These are phyloP conservation scores for Ligustrum vulgare DNA, from an alignment of 257 asterid genomes.

Conservation along the genomic window DNA sequence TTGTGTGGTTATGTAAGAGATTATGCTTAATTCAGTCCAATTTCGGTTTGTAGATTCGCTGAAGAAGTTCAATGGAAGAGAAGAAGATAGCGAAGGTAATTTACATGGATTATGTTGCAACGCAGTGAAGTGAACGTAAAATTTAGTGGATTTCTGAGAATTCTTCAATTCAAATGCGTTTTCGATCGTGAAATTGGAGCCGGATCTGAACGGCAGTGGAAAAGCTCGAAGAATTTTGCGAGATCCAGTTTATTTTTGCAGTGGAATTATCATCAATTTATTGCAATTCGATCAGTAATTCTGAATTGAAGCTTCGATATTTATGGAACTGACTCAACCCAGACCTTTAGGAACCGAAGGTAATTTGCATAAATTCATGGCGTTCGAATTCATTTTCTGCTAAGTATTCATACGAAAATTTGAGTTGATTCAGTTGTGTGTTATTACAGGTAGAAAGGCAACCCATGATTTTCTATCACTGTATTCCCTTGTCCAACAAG, in stretches of 20 bases:
- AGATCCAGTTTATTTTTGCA: conserved; percentile 10
- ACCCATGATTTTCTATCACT: conserved; percentile 97
- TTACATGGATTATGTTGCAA: not conserved
- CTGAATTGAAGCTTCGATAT: conserved; percentile 9
- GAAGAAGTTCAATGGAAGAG: conserved; percentile 15
- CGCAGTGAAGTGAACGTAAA: conserved; percentile 18
- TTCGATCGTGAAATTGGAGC: conserved; percentile 40
- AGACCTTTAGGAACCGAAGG: conserved; percentile 64
- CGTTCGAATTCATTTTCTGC: not conserved
- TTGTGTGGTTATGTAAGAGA: conserved; percentile 25
- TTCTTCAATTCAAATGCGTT: conserved; percentile 26
- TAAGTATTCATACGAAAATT: not conserved
- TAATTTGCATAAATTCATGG: conserved; percentile 14
- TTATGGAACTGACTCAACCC: conserved; percentile 83
- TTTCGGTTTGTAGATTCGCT: conserved; percentile 34
- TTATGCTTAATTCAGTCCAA: conserved; percentile 39
- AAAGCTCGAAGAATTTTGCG: not conserved
- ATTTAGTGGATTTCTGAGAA: not conserved
- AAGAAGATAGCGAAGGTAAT: conserved; percentile 12
- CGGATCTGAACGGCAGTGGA: conserved; percentile 38
- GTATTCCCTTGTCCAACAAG: conserved; percentile 73
- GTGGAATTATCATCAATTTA: conserved; percentile 18
- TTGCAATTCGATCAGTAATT: not conserved
- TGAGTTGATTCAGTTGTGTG: not conserved
- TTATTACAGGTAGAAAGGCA: conserved; percentile 54